Conservation (phyloP, 139 green algal genomes). For the Yamagishiella unicocca region DNA sequence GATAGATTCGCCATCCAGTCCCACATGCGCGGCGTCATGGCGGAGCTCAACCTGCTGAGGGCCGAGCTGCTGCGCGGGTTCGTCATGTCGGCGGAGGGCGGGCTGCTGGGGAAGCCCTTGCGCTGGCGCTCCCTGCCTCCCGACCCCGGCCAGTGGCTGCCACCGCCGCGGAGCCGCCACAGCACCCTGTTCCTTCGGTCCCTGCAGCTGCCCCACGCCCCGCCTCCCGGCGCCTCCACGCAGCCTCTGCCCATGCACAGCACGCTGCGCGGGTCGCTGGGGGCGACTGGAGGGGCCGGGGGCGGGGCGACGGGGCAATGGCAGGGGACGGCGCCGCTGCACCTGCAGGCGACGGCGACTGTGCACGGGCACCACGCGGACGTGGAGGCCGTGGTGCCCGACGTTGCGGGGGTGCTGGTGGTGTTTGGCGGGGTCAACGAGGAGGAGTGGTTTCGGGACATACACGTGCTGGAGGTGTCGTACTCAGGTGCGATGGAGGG, state of each 20-base stretch:
- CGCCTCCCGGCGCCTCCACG: neutral
- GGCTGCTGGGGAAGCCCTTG: slow-evolving; percentile 46
- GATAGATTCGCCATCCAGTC: slow-evolving; percentile 25
- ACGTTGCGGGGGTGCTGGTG: slow-evolving; percentile 39
- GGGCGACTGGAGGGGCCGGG: neutral
- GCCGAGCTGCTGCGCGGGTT: slow-evolving; percentile 35
- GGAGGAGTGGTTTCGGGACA: slow-evolving; percentile 56
- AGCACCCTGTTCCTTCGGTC: slow-evolving; percentile 34
- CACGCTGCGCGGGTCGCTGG: slow-evolving; percentile 13
- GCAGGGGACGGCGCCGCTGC: neutral
- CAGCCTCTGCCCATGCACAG: slow-evolving; percentile 13
- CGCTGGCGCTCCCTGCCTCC: slow-evolving; percentile 47
- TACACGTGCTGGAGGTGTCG: slow-evolving; percentile 48
- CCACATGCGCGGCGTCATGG: slow-evolving; percentile 19
- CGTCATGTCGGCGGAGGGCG: slow-evolving; percentile 17
- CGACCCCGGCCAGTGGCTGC: slow-evolving; percentile 4
- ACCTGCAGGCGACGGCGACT: neutral
- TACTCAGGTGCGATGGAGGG: slow-evolving; percentile 40
- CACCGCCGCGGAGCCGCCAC: slow-evolving; percentile 50
- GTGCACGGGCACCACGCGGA: slow-evolving; percentile 9
- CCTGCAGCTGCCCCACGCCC: slow-evolving; percentile 36
- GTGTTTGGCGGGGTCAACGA: slow-evolving; percentile 57
- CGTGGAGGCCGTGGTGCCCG: slow-evolving; percentile 36
- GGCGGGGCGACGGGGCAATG: neutral
- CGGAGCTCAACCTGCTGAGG: slow-evolving; percentile 23